Conservation (phyloP, 805 yeast genomes). For the Ogataea henricii region DNA sequence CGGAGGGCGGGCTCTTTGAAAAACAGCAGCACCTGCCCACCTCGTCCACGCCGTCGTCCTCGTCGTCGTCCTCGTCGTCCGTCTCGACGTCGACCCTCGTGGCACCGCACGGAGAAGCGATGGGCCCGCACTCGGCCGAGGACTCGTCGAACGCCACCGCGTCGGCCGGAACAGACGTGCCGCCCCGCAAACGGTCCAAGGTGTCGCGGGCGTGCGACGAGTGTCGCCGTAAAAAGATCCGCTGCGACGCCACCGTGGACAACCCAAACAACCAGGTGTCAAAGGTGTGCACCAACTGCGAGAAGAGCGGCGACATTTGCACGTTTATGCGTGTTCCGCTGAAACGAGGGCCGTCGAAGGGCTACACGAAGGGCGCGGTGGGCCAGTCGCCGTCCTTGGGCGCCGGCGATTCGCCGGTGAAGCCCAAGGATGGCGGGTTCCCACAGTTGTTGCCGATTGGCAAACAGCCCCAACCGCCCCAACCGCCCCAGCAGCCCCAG, state of each 20-base stretch:
- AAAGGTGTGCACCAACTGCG: conserved; percentile 62
- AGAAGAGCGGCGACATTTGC: conserved; percentile 60
- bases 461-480: conserved; percentile 16
- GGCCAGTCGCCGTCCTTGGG: conserved; percentile 40
- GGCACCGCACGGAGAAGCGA: not conserved
- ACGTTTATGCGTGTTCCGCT: conserved; percentile 70
- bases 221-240: conserved; percentile 71
- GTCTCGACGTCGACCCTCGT: not conserved
- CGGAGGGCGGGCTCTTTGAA: not conserved
- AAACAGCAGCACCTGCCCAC: not conserved
- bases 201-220: conserved; percentile 83
- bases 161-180: conserved; percentile 10
- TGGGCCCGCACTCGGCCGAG: not conserved
- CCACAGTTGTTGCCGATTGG: conserved; percentile 17
- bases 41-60: not conserved
- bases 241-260: conserved; percentile 64
- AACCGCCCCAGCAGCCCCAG: conserved; percentile 7
- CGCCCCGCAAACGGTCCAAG: conserved; percentile 61
- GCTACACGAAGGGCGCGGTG: conserved; percentile 44
- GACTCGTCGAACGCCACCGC: not conserved
- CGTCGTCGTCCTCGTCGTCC: not conserved
- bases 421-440: not conserved
- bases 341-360: conserved; percentile 80
- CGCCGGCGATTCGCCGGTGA: conserved; percentile 32
- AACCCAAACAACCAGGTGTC: conserved; percentile 47